A percentile compares a stretch with the other conserved stretches of the same genome.
These are phyloP conservation scores for Leishmania aethiopica DNA, from an alignment of 208 protist genomes.

Conservation along the genomic window DNA sequence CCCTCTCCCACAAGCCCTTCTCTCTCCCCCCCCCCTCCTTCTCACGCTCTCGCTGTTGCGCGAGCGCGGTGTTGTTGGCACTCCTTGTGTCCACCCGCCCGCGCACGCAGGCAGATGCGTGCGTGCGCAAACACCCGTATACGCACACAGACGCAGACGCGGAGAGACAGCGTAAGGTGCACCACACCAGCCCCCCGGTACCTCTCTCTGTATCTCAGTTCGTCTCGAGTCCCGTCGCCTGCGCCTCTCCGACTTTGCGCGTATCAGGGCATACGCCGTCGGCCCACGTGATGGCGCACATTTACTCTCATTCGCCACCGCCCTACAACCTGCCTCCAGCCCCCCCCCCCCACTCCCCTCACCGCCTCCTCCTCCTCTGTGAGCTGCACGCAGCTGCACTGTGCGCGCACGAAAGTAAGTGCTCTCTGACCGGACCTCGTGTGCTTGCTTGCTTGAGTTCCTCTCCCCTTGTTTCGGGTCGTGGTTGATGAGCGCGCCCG, in stretches of 20 bases:
- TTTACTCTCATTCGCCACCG: background rate
- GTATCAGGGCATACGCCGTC: background rate
- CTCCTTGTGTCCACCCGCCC: background rate
- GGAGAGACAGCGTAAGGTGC: background rate
- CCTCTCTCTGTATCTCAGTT: too few relatives aligned
- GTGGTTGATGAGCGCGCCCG: background rate
- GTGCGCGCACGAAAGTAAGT: background rate
- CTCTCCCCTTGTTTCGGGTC: background rate
- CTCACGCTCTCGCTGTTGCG: background rate
- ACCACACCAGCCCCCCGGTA: background rate
- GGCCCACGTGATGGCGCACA: background rate
- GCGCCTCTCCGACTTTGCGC: too few relatives aligned
- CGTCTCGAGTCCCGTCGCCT: too few relatives aligned
- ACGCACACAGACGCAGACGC: background rate
- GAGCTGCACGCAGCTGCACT: background rate
- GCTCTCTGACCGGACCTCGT: background rate
- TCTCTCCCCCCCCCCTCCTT: too few relatives aligned
- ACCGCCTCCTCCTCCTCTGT: background rate
- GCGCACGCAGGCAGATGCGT: background rate
- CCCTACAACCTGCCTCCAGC: too few relatives aligned
- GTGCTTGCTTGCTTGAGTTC: background rate
- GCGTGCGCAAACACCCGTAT: background rate
- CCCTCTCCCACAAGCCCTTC: background rate
- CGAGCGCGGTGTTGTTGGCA: background rate
- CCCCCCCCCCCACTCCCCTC: background rate